Evolutionary conservation across 2,329 filamentous ascomycete genomes (phyloP).

Genomic region (Penicillium sp.): DNA sequence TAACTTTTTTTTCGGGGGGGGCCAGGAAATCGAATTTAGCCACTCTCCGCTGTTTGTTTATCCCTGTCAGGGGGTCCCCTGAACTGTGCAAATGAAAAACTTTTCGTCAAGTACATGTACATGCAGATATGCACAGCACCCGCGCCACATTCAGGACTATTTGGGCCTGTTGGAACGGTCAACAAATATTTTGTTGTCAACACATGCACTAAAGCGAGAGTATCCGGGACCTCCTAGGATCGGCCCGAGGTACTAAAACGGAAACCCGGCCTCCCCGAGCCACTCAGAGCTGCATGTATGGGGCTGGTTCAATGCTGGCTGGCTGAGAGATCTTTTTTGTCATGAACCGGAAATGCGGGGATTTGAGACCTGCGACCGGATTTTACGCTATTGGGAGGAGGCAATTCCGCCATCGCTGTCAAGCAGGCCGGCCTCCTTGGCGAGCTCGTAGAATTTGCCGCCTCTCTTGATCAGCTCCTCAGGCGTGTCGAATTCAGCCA

Average conservation of each 20-base stretch:
- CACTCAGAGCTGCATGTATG: constrained; percentile 15
- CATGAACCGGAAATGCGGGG: constrained; percentile 5
- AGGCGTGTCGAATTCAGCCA: constrained; percentile 90
- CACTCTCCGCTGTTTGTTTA: not conserved
- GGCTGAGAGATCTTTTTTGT: constrained; percentile 4
- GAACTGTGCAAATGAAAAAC: constrained; percentile 13
- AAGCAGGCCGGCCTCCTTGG: constrained; percentile 82
- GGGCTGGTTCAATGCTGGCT: constrained; percentile 7
- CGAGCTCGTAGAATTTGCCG: constrained; percentile 83
- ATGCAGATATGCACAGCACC: constrained; percentile 18
- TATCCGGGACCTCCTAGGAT: constrained; percentile 11
- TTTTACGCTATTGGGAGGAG: constrained; percentile 16
- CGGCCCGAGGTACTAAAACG: constrained; percentile 10
- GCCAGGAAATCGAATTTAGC: not conserved
- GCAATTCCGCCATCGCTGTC: constrained; percentile 42
- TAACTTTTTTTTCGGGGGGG: not conserved
- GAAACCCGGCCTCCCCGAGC: constrained; percentile 15
- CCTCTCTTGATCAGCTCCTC: constrained; percentile 69
- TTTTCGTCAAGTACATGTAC: constrained; percentile 11
- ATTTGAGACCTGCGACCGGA: constrained; percentile 6
- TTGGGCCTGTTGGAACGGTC: constrained; percentile 6
- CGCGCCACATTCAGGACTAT: constrained; percentile 14
- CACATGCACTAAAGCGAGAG: constrained; percentile 15
- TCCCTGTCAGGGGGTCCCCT: constrained; percentile 10
- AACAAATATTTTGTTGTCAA: constrained; percentile 5